Percentiles rank a stretch among this genome's conserved stretches.
Evolutionary conservation across 257 asterid species (phyloP).

Genomic region (Solanum infundibuliforme): DNA sequence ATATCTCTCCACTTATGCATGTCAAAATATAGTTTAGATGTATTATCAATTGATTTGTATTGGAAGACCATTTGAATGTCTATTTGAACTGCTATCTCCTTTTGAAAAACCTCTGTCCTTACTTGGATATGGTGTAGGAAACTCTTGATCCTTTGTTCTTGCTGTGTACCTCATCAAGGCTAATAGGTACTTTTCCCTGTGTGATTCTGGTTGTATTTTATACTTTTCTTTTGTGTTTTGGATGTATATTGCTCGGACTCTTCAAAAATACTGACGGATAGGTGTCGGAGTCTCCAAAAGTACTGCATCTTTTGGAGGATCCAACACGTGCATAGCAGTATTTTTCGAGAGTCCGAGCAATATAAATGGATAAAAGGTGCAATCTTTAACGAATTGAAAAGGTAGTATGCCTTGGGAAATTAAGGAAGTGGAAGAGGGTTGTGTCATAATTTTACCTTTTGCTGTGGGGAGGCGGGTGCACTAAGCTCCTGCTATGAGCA

Average conservation of each 20-base stretch:
- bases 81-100: slow-evolving; percentile 9
- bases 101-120: slow-evolving; percentile 13
- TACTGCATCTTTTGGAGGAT: neutral
- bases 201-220: neutral
- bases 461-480: neutral
- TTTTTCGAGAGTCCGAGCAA: neutral
- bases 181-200: slow-evolving; percentile 15
- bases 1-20: neutral
- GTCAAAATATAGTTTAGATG: slow-evolving; percentile 11
- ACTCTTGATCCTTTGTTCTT: slow-evolving; percentile 8
- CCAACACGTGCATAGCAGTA: neutral
- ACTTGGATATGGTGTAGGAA: slow-evolving; percentile 23
- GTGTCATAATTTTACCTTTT: neutral
- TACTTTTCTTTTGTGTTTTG: neutral
- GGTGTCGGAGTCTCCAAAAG: neutral
- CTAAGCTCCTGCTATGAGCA: neutral
- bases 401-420: neutral
- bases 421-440: neutral
- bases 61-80: slow-evolving; percentile 7
- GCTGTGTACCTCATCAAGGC: slow-evolving; percentile 7
- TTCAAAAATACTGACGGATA: neutral
- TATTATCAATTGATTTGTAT: slow-evolving; percentile 8
- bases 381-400: neutral
- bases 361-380: neutral
- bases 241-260: neutral